Percentiles rank a stretch among this genome's conserved stretches.
phyloP scores from a whole-genome alignment of 2,329 filamentous ascomycete species.

The Fusarium marasasianum region DNA sequence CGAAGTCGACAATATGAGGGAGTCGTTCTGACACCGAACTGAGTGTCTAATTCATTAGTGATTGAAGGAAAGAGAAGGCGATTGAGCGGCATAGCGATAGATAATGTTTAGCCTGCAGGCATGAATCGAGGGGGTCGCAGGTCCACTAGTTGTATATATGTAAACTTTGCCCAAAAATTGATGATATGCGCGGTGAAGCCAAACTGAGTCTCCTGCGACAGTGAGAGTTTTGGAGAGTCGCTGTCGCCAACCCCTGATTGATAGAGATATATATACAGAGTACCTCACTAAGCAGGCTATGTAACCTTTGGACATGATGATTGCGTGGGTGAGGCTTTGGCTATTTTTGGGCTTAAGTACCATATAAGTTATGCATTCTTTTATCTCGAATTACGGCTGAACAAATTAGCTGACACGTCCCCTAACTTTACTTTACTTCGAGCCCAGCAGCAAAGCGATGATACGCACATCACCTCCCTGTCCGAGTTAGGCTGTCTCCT shows the following conservation, averaged over 20 bases:
- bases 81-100: conserved; percentile 39
- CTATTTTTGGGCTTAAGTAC: neutral
- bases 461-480: conserved; percentile 26
- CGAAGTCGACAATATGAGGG: conserved; percentile 91
- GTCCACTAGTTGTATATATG: conserved; percentile 43
- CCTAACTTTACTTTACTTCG: neutral
- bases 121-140: conserved; percentile 24
- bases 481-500: conserved; percentile 32
- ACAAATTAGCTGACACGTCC: conserved; percentile 1
- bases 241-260: neutral
- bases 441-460: neutral
- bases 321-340: neutral
- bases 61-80: conserved; percentile 11
- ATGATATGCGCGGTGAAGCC: conserved; percentile 9
- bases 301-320: neutral
- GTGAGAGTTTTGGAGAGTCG: conserved; percentile 15
- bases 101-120: conserved; percentile 38
- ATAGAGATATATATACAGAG: neutral
- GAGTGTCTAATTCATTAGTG: conserved; percentile 3
- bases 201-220: neutral
- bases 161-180: conserved; percentile 39
- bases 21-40: conserved; percentile 74
- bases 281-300: neutral
- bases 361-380: neutral
- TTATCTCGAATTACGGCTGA: neutral